Percentiles rank a stretch among this genome's conserved stretches.
These are phyloP conservation scores for Trichoderma gracile DNA, from an alignment of 2,329 filamentous ascomycete genomes.

Conservation along the genomic window DNA sequence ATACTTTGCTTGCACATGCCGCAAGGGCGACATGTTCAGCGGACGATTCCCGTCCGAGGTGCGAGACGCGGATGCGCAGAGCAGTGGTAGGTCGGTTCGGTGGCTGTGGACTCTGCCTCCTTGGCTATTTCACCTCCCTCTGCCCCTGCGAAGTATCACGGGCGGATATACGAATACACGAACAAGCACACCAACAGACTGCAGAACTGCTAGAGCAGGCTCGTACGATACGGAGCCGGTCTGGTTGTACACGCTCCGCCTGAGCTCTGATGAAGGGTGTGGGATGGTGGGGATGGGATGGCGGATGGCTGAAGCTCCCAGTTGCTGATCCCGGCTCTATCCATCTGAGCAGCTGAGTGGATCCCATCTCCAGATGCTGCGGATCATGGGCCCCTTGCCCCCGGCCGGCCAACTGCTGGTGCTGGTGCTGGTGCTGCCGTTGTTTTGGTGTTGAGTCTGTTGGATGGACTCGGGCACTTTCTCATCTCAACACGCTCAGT, in stretches of 20 bases:
- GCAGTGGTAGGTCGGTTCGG: background rate
- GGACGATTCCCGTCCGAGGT: background rate
- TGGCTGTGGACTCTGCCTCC: background rate
- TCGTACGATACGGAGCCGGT: background rate
- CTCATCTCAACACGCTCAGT: background rate
- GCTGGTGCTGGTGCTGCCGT: background rate
- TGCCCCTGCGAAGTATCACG: too few relatives aligned
- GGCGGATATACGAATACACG: background rate
- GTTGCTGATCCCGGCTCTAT: constrained; percentile 13
- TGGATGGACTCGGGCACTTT: background rate
- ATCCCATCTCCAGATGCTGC: constrained; percentile 18
- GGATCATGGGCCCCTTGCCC: background rate
- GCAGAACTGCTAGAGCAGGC: background rate
- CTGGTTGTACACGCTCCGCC: background rate
- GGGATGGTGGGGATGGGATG: constrained; percentile 6
- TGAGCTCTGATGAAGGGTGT: background rate
- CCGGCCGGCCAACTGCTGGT: background rate
- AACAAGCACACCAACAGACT: too few relatives aligned
- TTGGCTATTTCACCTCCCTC: too few relatives aligned
- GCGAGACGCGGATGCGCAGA: background rate
- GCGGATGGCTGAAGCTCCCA: background rate
- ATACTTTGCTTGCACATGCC: constrained; percentile 13
- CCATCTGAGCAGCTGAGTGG: constrained; percentile 15
- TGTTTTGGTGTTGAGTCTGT: too few relatives aligned
- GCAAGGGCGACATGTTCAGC: constrained; percentile 5